Evolutionary conservation across 441 rosid genomes (phyloP), one percentile per base, ranked within the genome.

Genomic region (Bocquillonia castaneifolia): DNA sequence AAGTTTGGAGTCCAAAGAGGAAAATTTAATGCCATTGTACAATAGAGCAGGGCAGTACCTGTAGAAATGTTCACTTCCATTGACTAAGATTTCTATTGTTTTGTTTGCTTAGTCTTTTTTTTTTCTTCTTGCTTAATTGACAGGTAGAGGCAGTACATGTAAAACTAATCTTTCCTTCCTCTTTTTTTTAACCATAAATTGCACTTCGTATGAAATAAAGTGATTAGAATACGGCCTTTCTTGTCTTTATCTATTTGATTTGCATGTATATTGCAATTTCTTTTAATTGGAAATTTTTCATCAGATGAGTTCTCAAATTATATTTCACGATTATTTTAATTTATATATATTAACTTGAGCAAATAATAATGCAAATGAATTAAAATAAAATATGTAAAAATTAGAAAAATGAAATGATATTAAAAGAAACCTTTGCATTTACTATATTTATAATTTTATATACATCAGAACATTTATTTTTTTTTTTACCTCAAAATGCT

Each of bases 1-100:
- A 22, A 62, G 64, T 29, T 76, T 77, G 69, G 84, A 75, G 52
- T 74, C 66, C 6, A 48, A 53, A 52, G 66, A 58, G 45, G 61
- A 71, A 29, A 52, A 28, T 20, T n/a, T 32, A 14, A 47, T 67
- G 60, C 66, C 79, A 17, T 60, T 63, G 59, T 59, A 34, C 58
- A 53, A 47, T 18, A 70, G 62, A 75, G 66, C 64, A 48, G 78
- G 60, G 63, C 67, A 47, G 37, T 74, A 62, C 57, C 57, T 52
- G 3, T 76, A 76, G 79, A 66, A 75, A 63, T 77, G 77, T 36
- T 65, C 67, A 34, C 50, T 72, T 42, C 22, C 22, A 45, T 32
- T 44, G 28, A 54, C 61, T 25, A 10, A 29, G 44, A 48, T 47
- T 59, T 25, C 23, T 31, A 22, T 5, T 29, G 9, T 32, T 57